Base-by-base conservation (phyloP, 768 basidiomycete genomes). In the Leccinum longicurvipes region DNA sequence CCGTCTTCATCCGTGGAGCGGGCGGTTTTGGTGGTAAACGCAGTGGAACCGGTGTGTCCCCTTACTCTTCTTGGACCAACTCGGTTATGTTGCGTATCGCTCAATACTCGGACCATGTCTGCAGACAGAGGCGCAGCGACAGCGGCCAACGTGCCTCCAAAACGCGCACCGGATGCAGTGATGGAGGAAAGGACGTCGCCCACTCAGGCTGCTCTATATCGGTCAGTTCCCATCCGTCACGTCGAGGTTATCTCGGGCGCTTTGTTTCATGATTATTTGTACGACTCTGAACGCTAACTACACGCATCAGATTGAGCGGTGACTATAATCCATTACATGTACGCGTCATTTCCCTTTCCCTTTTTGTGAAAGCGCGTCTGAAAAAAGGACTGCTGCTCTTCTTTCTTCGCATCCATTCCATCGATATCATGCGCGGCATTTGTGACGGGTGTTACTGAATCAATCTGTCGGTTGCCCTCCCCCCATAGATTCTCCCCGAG, bases 21-120 rank as follows among this genome's bases (percentile, higher is more conserved):
- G 97, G 97, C n/a, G 95, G 94, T 0, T 97, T 99, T 71, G 93
- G 93, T 3, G 97, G 97, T 17, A 92, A 89, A 76, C 89, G 91
- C 55, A 74, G 72, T 28, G 94, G 93, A 29, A 83, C 76, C 48
- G 91, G 94, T 92, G 64, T 57, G 79, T 63, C 34, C 17, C 11
- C 17, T 32, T 19, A 8, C 8, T 15, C 34, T 21, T n/a, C 31
- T 57, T 54, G 54, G 53, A n/a, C 51, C 49, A 53, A 42, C 36
- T 42, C 39, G 44, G 36, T 17, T 36, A n/a, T 21, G 24, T 45
- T 36, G n/a, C 23, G 36, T 41, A 36, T 45, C 14, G 5, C 10
- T 28, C 10, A 25, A 23, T 15, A 15, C 24, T 15, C 21, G 15
- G 6, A 11, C 34, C 36, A 29, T 25, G 17, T 29, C 49, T 41